Conservation (phyloP, 2,329 filamentous ascomycete species). For the Apiospora arundinis region DNA sequence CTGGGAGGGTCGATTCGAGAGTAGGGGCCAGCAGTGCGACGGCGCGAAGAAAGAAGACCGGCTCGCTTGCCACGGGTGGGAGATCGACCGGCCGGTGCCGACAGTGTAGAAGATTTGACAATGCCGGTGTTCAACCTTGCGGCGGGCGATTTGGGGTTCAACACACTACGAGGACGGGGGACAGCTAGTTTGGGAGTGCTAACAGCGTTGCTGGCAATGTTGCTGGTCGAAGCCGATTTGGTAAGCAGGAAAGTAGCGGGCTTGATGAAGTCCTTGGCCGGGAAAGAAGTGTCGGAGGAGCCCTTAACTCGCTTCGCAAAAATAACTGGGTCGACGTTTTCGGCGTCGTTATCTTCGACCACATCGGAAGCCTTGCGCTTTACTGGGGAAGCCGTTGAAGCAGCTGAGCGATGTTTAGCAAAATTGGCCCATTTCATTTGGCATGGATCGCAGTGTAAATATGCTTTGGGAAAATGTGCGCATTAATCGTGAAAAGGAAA, state of each 20-base stretch:
- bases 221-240: conserved; percentile 46
- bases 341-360: conserved; percentile 58
- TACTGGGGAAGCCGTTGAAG: conserved; percentile 46
- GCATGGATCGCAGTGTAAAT: background rate
- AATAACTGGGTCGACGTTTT: conserved; percentile 66
- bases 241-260: conserved; percentile 53
- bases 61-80: conserved; percentile 74
- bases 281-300: conserved; percentile 42
- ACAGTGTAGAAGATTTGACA: conserved; percentile 59
- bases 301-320: conserved; percentile 67
- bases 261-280: conserved; percentile 55
- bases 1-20: conserved; percentile 74
- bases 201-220: conserved; percentile 43
- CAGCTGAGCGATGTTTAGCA: conserved; percentile 41
- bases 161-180: conserved; percentile 50
- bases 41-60: conserved; percentile 71
- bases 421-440: background rate
- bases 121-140: conserved; percentile 51
- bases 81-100: conserved; percentile 80
- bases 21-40: conserved; percentile 67
- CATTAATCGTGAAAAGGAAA: background rate
- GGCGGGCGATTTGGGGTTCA: conserved; percentile 61
- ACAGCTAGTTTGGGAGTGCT: conserved; percentile 40
- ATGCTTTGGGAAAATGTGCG: background rate
- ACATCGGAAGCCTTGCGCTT: conserved; percentile 66